Evolutionary conservation across 1,284 basidiomycete species (phyloP), one percentile per base, ranked within the genome.

Genomic region (Ustilago xerochloae): DNA sequence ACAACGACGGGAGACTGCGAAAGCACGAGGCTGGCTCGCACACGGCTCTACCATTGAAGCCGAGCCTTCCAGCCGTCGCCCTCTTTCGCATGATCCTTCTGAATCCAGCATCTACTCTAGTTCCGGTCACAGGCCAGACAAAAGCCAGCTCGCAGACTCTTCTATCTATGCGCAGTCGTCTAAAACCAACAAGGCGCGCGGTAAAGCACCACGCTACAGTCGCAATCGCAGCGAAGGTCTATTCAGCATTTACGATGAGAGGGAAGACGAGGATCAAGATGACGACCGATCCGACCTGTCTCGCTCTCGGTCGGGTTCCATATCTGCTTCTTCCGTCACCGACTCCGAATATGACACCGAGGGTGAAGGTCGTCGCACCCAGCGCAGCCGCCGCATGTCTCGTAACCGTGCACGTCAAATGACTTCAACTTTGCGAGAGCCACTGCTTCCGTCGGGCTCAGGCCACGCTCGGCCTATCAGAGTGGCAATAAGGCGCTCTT

Each of bases 321-420:
- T 75, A 26, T 75, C 72, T 3, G 72, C 72, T 12, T 75, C 72
- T 13, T 75, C 72, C 6, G 67, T 75, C 53, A 71, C 72, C 20
- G 72, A 75, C 9, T 70, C 67, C 3, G 67, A 63, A 0, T 71
- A 70, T 26, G 72, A 67, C 29, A 70, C 63, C 30, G 72, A 67
- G 46, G 60, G 63, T 18, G 60, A 68, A 15, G 56, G 66, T 22
- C 60, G 61, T 20, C 66, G 61, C 30, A 38, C 24, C 12, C 66
- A 53, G 15, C 66, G 41, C 20, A 61, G 38, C 41, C 60, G 64
- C 24, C 62, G 45, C 32, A 49, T 48, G 49, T 63, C 63, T n/a
- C 72, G 72, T 53, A 75, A 75, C 29, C 63, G 72, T 12, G 67
- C 72, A 7, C 66, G 72, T 6, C 64, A 75, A 35, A 67, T 71